These are phyloP conservation scores for Talaromyces islandicus DNA, from an alignment of 2,329 filamentous ascomycete species.

Conservation along the genomic window DNA sequence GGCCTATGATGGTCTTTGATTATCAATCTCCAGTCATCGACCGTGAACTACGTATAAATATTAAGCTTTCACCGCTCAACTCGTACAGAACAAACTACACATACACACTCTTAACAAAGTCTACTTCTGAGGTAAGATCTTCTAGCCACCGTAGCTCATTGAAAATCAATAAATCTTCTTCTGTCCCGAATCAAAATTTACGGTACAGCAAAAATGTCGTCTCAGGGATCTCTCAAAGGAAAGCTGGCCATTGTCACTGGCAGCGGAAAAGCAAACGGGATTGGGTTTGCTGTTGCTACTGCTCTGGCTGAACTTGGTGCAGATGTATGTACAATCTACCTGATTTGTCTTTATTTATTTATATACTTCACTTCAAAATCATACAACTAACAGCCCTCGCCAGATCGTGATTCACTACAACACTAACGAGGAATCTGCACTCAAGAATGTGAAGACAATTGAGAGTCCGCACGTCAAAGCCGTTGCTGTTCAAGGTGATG, in stretches of 20 bases:
- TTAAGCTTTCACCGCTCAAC: too few species aligned
- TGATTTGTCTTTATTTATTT: not conserved
- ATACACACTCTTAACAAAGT: not conserved
- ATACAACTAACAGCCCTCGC: not conserved
- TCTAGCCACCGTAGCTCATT: not conserved
- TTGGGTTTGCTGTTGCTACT: not conserved
- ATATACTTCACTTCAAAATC: too few species aligned
- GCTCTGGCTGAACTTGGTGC: not conserved
- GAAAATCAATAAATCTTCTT: not conserved
- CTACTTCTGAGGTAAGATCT: not conserved
- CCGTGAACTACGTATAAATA: too few species aligned
- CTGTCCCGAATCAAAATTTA: not conserved
- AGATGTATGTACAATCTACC: not conserved
- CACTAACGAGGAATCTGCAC: not conserved
- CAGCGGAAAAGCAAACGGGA: not conserved
- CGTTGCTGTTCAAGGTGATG: not conserved
- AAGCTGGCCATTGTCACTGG: conserved; percentile 4
- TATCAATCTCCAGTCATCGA: not conserved
- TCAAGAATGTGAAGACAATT: not conserved
- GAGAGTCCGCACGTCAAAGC: not conserved
- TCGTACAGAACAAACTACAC: not conserved
- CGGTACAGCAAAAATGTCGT: not conserved
- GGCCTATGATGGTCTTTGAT: not conserved
- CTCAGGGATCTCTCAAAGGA: not conserved
- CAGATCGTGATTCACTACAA: conserved; percentile 4